A percentile compares a stretch with the other conserved stretches of the same genome.
phyloP scores from a whole-genome alignment of 2,329 filamentous ascomycete species.

The Monosporascus sp. region DNA sequence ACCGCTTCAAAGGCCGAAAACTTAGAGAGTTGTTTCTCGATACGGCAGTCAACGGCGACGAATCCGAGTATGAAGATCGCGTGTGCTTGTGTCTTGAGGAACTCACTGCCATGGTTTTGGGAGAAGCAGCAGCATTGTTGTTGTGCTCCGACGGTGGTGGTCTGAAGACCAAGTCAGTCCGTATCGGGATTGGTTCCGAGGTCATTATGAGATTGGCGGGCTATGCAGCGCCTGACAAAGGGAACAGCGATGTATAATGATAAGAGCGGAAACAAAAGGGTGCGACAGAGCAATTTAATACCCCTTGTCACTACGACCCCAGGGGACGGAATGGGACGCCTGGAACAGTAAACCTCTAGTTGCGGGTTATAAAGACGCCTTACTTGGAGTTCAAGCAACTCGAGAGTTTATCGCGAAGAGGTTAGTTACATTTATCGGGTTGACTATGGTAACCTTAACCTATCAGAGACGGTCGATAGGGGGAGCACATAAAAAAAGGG shows the following conservation, averaged over 20 bases:
- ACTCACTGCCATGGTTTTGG: constrained; percentile 16
- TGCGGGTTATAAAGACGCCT: background rate
- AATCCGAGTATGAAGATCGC: constrained; percentile 56
- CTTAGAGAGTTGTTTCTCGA: constrained; percentile 57
- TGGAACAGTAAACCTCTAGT: background rate
- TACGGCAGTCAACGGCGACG: constrained; percentile 45
- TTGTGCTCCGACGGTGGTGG: constrained; percentile 22
- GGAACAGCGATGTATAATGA: background rate
- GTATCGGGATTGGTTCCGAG: constrained; percentile 28
- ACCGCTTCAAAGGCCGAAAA: constrained; percentile 56
- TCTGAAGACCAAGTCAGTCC: constrained; percentile 27
- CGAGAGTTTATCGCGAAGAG: background rate
- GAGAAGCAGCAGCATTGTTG: constrained; percentile 20
- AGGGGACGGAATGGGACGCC: background rate
- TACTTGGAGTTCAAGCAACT: background rate
- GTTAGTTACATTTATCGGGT: background rate
- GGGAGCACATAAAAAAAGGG: background rate
- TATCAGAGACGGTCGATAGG: background rate
- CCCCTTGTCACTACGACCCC: background rate
- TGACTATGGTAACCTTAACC: background rate
- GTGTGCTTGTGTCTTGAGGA: constrained; percentile 53
- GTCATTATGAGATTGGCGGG: constrained; percentile 19
- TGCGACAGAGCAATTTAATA: background rate
- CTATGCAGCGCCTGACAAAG: background rate
- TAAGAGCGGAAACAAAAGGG: background rate